Percentiles rank a stretch among this genome's conserved stretches.
Conservation (phyloP, 768 basidiomycete species). For the Amanita exitialis region DNA sequence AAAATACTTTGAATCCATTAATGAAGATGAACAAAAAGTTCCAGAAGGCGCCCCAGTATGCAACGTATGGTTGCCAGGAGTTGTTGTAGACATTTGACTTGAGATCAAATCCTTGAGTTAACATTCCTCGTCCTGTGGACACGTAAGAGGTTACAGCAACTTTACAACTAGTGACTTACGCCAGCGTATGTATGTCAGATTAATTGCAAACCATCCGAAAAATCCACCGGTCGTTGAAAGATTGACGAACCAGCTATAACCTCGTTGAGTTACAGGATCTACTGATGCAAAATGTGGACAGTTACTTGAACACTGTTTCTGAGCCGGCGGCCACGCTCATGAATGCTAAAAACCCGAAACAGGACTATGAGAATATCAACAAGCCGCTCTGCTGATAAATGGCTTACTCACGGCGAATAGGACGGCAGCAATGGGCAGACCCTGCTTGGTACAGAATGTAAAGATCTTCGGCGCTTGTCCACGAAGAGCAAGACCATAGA, state of each 20-base stretch:
- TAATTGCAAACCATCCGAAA: constrained; percentile 58
- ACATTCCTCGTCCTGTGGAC: constrained; percentile 43
- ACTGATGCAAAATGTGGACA: neutral
- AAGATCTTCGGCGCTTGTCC: constrained; percentile 39
- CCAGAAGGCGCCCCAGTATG: constrained; percentile 67
- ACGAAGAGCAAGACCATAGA: constrained; percentile 42
- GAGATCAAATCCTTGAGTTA: constrained; percentile 55
- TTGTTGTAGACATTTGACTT: constrained; percentile 53
- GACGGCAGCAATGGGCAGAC: constrained; percentile 35
- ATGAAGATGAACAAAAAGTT: constrained; percentile 46
- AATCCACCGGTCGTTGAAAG: constrained; percentile 62
- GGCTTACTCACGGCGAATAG: constrained; percentile 20
- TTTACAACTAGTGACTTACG: constrained; percentile 30
- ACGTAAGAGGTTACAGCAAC: neutral
- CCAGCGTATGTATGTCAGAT: constrained; percentile 65
- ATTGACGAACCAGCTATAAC: constrained; percentile 54
- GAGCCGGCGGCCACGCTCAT: constrained; percentile 54
- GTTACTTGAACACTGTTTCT: constrained; percentile 46
- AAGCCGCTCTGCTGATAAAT: neutral
- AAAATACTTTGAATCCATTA: constrained; percentile 53
- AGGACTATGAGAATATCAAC: constrained; percentile 16
- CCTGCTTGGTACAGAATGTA: constrained; percentile 34
- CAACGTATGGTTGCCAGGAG: constrained; percentile 52
- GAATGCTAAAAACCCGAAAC: constrained; percentile 44
- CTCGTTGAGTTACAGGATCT: neutral